Conservation (phyloP, 208 protist species). For the Wallacemonas collosoma region DNA sequence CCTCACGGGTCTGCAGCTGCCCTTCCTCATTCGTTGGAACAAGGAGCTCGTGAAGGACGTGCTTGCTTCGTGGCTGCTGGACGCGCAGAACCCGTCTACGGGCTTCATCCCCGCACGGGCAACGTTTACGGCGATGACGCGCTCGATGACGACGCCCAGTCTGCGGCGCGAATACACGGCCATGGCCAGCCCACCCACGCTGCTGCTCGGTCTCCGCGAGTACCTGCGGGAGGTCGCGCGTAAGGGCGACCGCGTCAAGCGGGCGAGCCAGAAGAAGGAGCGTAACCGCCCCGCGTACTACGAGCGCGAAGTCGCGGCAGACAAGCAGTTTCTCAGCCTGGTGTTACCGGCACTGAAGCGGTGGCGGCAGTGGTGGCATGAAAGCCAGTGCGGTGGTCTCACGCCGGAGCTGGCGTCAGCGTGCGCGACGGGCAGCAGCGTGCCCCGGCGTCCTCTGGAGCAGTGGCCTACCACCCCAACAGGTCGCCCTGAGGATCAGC, state of each 20-base stretch:
- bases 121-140: conserved; percentile 37
- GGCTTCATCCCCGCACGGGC: conserved; percentile 71
- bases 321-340: conserved; percentile 50
- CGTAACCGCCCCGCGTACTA: conserved; percentile 58
- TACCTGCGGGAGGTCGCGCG: conserved; percentile 52
- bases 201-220: conserved; percentile 67
- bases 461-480: conserved; percentile 45
- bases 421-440: conserved; percentile 21
- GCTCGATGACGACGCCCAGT: conserved; percentile 37
- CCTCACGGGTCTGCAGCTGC: conserved; percentile 67
- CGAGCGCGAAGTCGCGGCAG: conserved; percentile 35
- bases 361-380: conserved; percentile 78
- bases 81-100: conserved; percentile 52
- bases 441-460: conserved; percentile 43
- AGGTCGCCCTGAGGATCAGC: conserved; percentile 35
- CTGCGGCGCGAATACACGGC: conserved; percentile 60
- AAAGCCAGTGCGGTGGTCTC: conserved; percentile 57
- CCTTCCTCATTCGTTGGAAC: conserved; percentile 77
- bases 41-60: conserved; percentile 80
- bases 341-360: conserved; percentile 56
- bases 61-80: conserved; percentile 74
- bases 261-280: conserved; percentile 34
- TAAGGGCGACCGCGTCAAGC: conserved; percentile 34
- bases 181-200: conserved; percentile 57
- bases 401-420: conserved; percentile 24